Base-by-base conservation (phyloP, 139 green algal species). In the Mesotaenium endlicherianum region DNA sequence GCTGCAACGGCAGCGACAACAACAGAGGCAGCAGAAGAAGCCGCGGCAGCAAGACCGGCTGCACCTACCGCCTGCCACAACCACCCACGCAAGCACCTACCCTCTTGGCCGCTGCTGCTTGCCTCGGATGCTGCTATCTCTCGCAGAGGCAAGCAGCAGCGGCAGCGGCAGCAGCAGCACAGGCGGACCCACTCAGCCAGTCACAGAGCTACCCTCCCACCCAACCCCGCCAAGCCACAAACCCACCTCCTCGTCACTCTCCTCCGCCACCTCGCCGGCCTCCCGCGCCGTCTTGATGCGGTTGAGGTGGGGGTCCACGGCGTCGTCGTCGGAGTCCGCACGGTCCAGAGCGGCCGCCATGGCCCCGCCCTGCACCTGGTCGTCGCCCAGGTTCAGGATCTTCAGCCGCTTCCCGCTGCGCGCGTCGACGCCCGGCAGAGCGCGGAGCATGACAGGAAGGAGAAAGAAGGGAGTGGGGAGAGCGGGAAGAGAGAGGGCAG, bases 221-320 rank as follows among this genome's bases (percentile, higher is more conserved):
- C n/a, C n/a, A n/a, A n/a, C n/a, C n/a, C 0, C 16, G 3, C 4
- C 4, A 3, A 67, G 5, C 0, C 55, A 11, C 16, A 30, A 11
- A 14, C 77, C 16, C 30, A 85, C 82, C 75, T 87, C 82, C 11
- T 87, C 82, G 34, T 87, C 82, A n/a, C 75, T 86, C 3, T 82
- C 74, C 16, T 85, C 82, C 0, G 42, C 58, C 6, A 30, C 77
- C 36, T 26, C 30, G 3, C 77, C 77, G 5, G 30, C 77, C 77
- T 84, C 67, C 36, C 77, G 77, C n/a, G 75, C 70, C 20, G 47
- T 86, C 0, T 77, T 43, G 31, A 87, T 87, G 39, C 58, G 39
- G 39, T 77, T 78, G 31, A 87, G 42, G 39, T 87, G 77, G 31
- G 82, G 82, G 68, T 87, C 82, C 47, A 77, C 34, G 0, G 36